Evolutionary conservation across 768 basidiomycete genomes (phyloP), one percentile per base, ranked within the genome.

Genomic region (Pisolithus sp.): DNA sequence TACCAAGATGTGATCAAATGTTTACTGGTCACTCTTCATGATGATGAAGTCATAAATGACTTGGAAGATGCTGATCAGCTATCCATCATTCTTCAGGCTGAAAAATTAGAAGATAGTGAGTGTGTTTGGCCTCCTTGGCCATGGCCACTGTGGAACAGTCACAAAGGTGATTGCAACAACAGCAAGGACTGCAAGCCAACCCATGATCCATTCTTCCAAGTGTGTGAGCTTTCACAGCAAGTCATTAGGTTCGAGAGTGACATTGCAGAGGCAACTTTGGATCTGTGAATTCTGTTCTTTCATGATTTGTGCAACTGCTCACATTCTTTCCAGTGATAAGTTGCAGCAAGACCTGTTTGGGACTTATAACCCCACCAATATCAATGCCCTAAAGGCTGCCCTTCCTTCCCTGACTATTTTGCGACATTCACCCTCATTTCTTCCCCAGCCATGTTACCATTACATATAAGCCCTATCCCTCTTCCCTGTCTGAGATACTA

Each of bases 351-450:
- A 97, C 64, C 94, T 93, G 2, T 73, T 90, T 44, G 83, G 76
- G 42, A 88, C 91, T 0, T 97, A 99, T 69, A 98, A 98, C 64
- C 93, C 92, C 6, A 75, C 79, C 39, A 73, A 79, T 3, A 72
- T 93, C 50, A 73, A 77, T 13, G 84, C 86, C 37, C 78, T 98
- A 52, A 83, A 82, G 26, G 72, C 75, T 17, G 70, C 79, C 1
- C 70, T 97, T 5, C 79, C 56, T 91, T 95, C 67, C 74, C 80
- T 1, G 76, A 81, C n/a, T 99, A 96, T 68, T 84, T 97, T 53
- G 79, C 95, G 0, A 74, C 89, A 1, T 94, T 91, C 64, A 79
- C 86, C 85, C 91, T 20, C 82, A 90, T 30, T 72, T 74, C 39
- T 91, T 82, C 72, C 90, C 89, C 1, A 71, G 76, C 20, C 78